Base-by-base conservation (phyloP, 805 yeast genomes). In the Metschnikowia noctiluminum region DNA sequence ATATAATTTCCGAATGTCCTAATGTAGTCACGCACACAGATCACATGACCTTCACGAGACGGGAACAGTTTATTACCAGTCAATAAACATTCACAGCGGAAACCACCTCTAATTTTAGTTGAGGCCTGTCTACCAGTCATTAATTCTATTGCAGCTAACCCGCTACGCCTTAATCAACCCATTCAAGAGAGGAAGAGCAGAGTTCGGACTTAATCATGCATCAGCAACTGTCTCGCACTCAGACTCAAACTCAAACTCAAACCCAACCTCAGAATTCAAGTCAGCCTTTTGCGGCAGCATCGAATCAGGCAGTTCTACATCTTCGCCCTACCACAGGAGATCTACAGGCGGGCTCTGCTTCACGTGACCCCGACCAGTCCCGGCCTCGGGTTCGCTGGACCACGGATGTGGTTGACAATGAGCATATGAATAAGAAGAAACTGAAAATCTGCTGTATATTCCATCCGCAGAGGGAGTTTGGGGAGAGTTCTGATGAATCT, bases 381-480 rank as follows among this genome's bases (percentile, higher is more conserved):
- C 26, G 50, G 45, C 75, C 82, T 11, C 74, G 79, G 37, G 97
- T 92, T 0, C 75, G 82, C 45, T 92, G 97, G 97, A 75, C 84
- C 7, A 87, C 85, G 35, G 96, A 84, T 40, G 91, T 89, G 3
- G 76, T 94, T 5, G 98, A 92, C 64, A 92, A 92, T 64, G 99
- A 92, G 68, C 68, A 87, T 62, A 74, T 94, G 87, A 79, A 85
- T 61, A 88, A 81, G 70, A 94, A 94, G 71, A 90, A 89, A 63
- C 81, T 96, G 11, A 92, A 92, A 66, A 85, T 87, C n/a, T 88
- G 96, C 60, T 87, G 96, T 56, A 87, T 88, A 9, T 87, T 81
- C 73, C 86, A 91, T 73, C 94, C 97, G 48, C 83, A 87, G 45
- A 70, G 74, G 21, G 78, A 76, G 46, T 78, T 77, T 54, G 84